These are phyloP conservation scores for Xylaria sp. DNA, from an alignment of 2,329 filamentous ascomycete genomes.

Conservation along the genomic window DNA sequence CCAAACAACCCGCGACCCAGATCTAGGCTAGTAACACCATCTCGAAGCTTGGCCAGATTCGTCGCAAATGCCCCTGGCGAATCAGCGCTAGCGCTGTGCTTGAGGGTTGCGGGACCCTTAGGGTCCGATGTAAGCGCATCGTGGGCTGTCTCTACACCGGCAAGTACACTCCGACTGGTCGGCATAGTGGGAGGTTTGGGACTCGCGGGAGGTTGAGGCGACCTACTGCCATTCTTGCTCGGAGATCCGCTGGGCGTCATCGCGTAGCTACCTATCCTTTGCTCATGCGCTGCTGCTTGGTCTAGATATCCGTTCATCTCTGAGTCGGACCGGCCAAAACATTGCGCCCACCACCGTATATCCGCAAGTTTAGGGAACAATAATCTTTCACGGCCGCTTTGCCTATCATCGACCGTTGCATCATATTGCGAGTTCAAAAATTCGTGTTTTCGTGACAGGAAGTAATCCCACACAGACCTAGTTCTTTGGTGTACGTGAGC, in stretches of 20 bases:
- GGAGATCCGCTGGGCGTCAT: constrained; percentile 33
- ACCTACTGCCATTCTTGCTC: constrained; percentile 32
- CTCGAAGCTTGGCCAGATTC: constrained; percentile 48
- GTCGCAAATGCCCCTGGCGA: constrained; percentile 51
- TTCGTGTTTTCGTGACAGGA: constrained; percentile 77
- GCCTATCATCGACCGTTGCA: constrained; percentile 73
- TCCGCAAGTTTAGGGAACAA: constrained; percentile 79
- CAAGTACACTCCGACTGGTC: constrained; percentile 59
- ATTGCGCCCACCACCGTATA: constrained; percentile 91
- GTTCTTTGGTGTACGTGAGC: constrained; percentile 72
- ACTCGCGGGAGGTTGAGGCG: constrained; percentile 41
- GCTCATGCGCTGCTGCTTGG: constrained; percentile 56
- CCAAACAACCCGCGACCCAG: constrained; percentile 55
- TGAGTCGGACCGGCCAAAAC: constrained; percentile 83
- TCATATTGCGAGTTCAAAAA: constrained; percentile 87
- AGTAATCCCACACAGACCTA: constrained; percentile 94
- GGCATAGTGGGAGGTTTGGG: constrained; percentile 48
- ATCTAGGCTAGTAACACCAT: constrained; percentile 55
- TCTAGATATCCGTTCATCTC: constrained; percentile 85
- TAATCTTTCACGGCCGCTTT: constrained; percentile 80
- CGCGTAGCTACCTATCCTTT: constrained; percentile 45
- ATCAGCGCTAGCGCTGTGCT: constrained; percentile 54
- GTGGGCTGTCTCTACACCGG: constrained; percentile 64
- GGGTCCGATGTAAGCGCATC: constrained; percentile 53
- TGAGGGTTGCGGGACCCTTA: constrained; percentile 44